phyloP scores from a whole-genome alignment of 768 basidiomycete genomes.

The Rhodosporidiobolus odoratus region DNA sequence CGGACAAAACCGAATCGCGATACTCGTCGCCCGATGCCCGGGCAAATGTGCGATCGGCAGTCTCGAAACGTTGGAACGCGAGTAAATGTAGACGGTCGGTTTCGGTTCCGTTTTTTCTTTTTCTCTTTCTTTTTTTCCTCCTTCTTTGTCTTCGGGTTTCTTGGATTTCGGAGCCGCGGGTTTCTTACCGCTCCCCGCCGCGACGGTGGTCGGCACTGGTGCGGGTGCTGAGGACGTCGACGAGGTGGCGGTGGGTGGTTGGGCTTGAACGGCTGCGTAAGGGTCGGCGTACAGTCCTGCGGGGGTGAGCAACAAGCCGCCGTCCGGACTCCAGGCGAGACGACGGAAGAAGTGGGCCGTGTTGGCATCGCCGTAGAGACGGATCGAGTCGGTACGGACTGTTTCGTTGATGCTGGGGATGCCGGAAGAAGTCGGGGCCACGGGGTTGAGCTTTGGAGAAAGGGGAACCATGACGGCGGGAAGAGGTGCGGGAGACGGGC shows the following conservation, averaged over 20 bases:
- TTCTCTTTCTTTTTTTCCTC: background rate
- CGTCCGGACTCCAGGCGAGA: conserved; percentile 90
- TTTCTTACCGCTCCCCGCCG: no score
- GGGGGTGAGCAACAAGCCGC: conserved; percentile 84
- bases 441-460: conserved; percentile 8
- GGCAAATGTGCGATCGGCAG: conserved; percentile 91
- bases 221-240: background rate
- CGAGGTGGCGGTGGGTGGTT: background rate
- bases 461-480: conserved; percentile 62
- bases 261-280: conserved; percentile 48
- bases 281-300: conserved; percentile 97
- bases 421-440: conserved; percentile 37
- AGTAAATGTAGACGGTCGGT: conserved; percentile 82
- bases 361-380: conserved; percentile 90
- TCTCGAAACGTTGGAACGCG: conserved; percentile 84
- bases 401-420: conserved; percentile 46
- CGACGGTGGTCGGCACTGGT: no score
- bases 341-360: conserved; percentile 93
- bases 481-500: conserved; percentile 62
- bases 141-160: conserved; percentile 24
- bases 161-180: conserved; percentile 16
- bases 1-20: conserved; percentile 89
- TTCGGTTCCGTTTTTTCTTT: conserved; percentile 49
- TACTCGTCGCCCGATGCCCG: conserved; percentile 90
- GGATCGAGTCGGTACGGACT: conserved; percentile 60